Percentiles rank a stretch among this genome's conserved stretches.
phyloP scores from a whole-genome alignment of 805 yeast species.

The Metschnikowia vanudenii region DNA sequence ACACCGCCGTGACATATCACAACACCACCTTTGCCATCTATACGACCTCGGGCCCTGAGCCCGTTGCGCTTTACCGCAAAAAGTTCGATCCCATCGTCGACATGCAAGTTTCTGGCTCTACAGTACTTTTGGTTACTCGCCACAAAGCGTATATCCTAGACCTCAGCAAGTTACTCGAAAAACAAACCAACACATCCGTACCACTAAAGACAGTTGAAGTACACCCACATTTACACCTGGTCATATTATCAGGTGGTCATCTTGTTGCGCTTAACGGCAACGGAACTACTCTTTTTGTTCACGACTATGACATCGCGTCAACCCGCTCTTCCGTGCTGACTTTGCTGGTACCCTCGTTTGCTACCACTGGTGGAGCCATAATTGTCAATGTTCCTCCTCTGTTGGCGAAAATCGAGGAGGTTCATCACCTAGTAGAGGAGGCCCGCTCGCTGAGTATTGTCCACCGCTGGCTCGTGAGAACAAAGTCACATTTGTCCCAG shows the following conservation, averaged over 20 bases:
- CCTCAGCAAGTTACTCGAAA: slow-evolving; percentile 6
- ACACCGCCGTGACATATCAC: slow-evolving; percentile 2
- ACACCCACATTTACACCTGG: background rate
- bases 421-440: slow-evolving; percentile 34
- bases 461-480: slow-evolving; percentile 30
- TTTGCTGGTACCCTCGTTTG: background rate
- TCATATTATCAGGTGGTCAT: background rate
- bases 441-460: slow-evolving; percentile 21
- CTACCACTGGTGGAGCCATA: slow-evolving; percentile 18
- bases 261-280: background rate
- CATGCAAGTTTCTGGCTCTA: slow-evolving; percentile 1
- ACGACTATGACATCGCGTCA: background rate
- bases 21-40: slow-evolving; percentile 6
- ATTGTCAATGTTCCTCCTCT: slow-evolving; percentile 35
- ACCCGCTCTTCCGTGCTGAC: background rate
- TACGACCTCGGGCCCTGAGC: background rate
- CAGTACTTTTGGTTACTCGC: slow-evolving; percentile 10
- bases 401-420: slow-evolving; percentile 26
- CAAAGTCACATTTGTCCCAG: slow-evolving; percentile 33
- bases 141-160: slow-evolving; percentile 5
- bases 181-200: background rate
- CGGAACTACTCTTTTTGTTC: background rate
- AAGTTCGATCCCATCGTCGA: slow-evolving; percentile 4
- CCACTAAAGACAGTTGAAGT: background rate
- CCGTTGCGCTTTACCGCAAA: slow-evolving; percentile 2